These are phyloP conservation scores for Coemansia reversa DNA, from an alignment of 192 early-diverging fungal species.

Conservation along the genomic window DNA sequence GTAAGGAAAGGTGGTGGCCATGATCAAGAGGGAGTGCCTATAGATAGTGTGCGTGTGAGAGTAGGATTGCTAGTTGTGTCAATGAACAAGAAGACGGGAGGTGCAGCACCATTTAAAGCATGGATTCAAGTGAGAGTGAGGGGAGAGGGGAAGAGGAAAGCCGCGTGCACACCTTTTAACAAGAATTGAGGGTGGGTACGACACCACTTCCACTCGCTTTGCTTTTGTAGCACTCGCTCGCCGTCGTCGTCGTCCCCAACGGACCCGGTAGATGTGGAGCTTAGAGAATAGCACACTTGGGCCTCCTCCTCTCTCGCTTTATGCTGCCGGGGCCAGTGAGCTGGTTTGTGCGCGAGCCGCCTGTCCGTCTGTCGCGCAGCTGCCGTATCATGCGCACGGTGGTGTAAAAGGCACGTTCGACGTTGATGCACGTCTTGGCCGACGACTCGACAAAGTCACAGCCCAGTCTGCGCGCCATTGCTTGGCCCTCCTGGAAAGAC, in stretches of 20 bases:
- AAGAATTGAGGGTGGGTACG: not conserved
- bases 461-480: constrained; percentile 68
- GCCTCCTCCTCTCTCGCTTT: constrained; percentile 48
- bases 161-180: too few species aligned
- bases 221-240: constrained; percentile 5
- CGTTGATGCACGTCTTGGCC: constrained; percentile 89
- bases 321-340: constrained; percentile 31
- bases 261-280: not conserved
- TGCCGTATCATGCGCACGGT: constrained; percentile 80
- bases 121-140: not conserved
- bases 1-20: not conserved
- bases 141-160: not conserved
- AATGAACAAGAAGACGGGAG: not conserved
- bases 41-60: not conserved
- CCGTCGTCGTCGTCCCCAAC: not conserved
- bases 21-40: not conserved
- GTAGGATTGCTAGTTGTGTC: not conserved
- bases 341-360: constrained; percentile 27
- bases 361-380: constrained; percentile 56
- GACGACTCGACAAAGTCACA: constrained; percentile 90
- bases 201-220: not conserved
- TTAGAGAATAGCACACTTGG: constrained; percentile 50
- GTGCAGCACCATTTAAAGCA: not conserved
- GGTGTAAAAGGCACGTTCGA: constrained; percentile 83
- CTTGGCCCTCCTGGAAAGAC: constrained; percentile 75